These are phyloP conservation scores for Boletus rubescentipes DNA, from an alignment of 768 basidiomycete species.

Conservation along the genomic window DNA sequence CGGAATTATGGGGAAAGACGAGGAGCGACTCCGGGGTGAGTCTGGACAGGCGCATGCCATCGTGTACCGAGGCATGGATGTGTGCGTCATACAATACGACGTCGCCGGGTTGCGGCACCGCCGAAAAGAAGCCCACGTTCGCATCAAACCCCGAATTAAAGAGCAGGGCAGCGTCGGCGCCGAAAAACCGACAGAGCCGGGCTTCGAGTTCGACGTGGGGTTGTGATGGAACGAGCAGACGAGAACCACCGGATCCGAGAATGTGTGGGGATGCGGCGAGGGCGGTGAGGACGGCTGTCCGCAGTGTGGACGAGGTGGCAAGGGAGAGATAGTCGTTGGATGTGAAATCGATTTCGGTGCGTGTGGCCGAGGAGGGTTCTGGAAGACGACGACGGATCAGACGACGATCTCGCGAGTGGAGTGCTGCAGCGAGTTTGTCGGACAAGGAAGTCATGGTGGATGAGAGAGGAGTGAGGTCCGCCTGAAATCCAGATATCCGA, in stretches of 20 bases:
- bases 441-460: constrained; percentile 32
- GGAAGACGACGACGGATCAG: constrained; percentile 71
- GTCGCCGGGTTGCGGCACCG: constrained; percentile 76
- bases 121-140: constrained; percentile 83
- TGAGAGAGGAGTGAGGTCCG: too few relatives aligned
- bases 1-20: constrained; percentile 73
- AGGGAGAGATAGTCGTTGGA: constrained; percentile 94
- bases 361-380: constrained; percentile 42
- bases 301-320: constrained; percentile 55
- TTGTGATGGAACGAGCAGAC: constrained; percentile 66
- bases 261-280: constrained; percentile 53
- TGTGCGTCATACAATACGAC: constrained; percentile 80
- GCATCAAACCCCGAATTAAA: constrained; percentile 96
- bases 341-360: constrained; percentile 59
- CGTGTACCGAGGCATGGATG: constrained; percentile 89
- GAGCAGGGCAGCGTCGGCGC: constrained; percentile 62
- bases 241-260: constrained; percentile 85
- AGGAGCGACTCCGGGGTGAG: constrained; percentile 36
- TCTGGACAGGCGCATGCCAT: constrained; percentile 76
- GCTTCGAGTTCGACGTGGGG: constrained; percentile 68
- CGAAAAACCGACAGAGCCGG: constrained; percentile 65
- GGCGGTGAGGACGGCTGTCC: constrained; percentile 54
- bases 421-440: constrained; percentile 48
- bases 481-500: too few relatives aligned
- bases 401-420: constrained; percentile 64